Percentiles rank a stretch among this genome's conserved stretches.
Evolutionary conservation across 2,329 filamentous ascomycete species (phyloP).

Genomic region (Beauveria asiatica): DNA sequence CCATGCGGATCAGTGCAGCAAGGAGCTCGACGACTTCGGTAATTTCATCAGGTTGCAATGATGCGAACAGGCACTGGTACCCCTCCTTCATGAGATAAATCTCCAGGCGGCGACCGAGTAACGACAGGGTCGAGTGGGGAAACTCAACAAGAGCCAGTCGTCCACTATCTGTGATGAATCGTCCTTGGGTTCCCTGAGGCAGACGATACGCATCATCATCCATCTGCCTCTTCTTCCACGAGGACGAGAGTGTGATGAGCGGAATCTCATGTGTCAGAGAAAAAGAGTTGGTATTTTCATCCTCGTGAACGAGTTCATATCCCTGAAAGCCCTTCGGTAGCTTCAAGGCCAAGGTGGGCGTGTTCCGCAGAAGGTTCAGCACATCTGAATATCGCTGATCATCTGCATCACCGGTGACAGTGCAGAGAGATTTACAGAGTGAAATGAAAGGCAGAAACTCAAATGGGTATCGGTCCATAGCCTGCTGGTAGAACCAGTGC

Average conservation of each 20-base stretch:
- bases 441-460: conserved; percentile 73
- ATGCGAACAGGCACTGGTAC: conserved; percentile 43
- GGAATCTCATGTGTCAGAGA: conserved; percentile 55
- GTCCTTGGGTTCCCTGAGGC: conserved; percentile 56
- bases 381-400: conserved; percentile 41
- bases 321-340: conserved; percentile 64
- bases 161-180: conserved; percentile 69
- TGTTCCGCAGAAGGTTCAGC: conserved; percentile 56
- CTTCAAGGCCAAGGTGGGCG: conserved; percentile 67
- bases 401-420: conserved; percentile 22
- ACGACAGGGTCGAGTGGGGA: conserved; percentile 68
- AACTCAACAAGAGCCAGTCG: conserved; percentile 71
- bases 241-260: conserved; percentile 46
- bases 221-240: conserved; percentile 34
- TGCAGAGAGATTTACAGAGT: conserved; percentile 56
- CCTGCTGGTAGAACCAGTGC: conserved; percentile 54
- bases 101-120: conserved; percentile 69
- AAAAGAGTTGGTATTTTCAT: conserved; percentile 76
- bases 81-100: conserved; percentile 52
- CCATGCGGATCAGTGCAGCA: conserved; percentile 56
- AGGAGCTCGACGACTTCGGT: conserved; percentile 69
- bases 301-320: conserved; percentile 73
- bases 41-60: conserved; percentile 51
- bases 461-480: conserved; percentile 73
- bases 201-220: conserved; percentile 51